Evolutionary conservation across 495 filamentous ascomycete species (phyloP).

Genomic region (Aspergillus panamensis): DNA sequence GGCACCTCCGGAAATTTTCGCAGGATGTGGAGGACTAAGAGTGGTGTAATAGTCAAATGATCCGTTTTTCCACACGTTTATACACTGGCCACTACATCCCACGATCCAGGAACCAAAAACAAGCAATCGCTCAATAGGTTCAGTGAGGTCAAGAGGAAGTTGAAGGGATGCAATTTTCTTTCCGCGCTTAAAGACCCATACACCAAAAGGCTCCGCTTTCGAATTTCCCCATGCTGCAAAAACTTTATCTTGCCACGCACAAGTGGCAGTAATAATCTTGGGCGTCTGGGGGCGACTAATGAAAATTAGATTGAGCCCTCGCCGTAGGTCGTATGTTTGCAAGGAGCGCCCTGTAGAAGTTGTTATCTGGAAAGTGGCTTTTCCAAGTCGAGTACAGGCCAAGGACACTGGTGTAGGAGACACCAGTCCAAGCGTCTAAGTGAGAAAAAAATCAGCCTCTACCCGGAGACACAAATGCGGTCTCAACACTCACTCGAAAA

Average conservation of each 20-base stretch:
- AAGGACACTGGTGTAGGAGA: slow-evolving; percentile 89
- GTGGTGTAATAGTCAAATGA: slow-evolving; percentile 88
- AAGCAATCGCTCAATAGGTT: slow-evolving; percentile 72
- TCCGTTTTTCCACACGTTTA: slow-evolving; percentile 86
- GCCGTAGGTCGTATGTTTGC: slow-evolving; percentile 90
- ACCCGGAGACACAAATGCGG: not conserved
- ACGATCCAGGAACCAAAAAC: slow-evolving; percentile 92
- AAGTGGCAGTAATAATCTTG: slow-evolving; percentile 75
- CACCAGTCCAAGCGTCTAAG: slow-evolving; percentile 83
- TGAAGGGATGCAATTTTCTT: slow-evolving; percentile 75
- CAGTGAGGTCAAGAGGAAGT: slow-evolving; percentile 52
- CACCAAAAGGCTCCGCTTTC: slow-evolving; percentile 46
- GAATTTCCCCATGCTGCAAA: slow-evolving; percentile 79
- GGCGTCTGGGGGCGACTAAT: slow-evolving; percentile 87
- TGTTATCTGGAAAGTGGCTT: slow-evolving; percentile 94
- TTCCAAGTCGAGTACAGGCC: slow-evolving; percentile 80
- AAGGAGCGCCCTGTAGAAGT: slow-evolving; percentile 86
- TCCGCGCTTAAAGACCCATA: slow-evolving; percentile 97
- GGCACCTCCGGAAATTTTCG: slow-evolving; percentile 43
- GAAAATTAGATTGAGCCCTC: slow-evolving; percentile 86
- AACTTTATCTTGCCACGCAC: slow-evolving; percentile 81
- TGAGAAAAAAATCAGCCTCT: not conserved
- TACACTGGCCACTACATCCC: slow-evolving; percentile 65
- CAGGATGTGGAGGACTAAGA: slow-evolving; percentile 49
- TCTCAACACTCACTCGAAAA: slow-evolving; percentile 64